A percentile compares a stretch with the other conserved stretches of the same genome.
Conservation (phyloP, 148 eudicot species). For the Nepenthes gracilis region DNA sequence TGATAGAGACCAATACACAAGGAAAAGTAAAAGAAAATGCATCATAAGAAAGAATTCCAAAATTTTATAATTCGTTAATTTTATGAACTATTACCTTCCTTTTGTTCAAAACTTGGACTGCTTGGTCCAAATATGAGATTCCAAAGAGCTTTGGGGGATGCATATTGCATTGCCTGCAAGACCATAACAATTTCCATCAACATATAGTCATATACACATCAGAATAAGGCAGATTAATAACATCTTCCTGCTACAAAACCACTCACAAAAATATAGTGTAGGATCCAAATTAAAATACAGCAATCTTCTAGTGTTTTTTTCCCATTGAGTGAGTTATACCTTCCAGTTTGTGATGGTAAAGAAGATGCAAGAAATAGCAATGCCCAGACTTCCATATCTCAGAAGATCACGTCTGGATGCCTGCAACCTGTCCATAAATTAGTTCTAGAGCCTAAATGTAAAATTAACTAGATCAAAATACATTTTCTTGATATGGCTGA, state of each 20-base stretch:
- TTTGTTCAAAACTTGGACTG: constrained; percentile 38
- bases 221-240: constrained; percentile 4
- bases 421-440: constrained; percentile 71
- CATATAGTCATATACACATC: constrained; percentile 17
- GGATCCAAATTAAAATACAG: background rate
- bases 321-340: constrained; percentile 32
- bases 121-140: constrained; percentile 58
- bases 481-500: too few species aligned
- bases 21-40: too few species aligned
- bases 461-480: constrained; percentile 6
- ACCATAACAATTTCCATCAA: constrained; percentile 33
- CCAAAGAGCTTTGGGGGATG: constrained; percentile 97
- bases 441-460: constrained; percentile 22
- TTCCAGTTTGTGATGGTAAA: constrained; percentile 66
- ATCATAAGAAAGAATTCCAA: too few species aligned
- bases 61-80: too few species aligned
- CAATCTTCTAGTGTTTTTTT: background rate
- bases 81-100: constrained; percentile 40
- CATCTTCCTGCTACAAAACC: background rate
- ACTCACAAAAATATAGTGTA: background rate
- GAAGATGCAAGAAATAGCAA: constrained; percentile 62
- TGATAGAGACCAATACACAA: too few species aligned
- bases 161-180: constrained; percentile 97
- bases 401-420: constrained; percentile 76
- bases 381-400: constrained; percentile 87